Base-by-base conservation (phyloP, 176 grass and related monocot genomes). In the Avena sativa region DNA sequence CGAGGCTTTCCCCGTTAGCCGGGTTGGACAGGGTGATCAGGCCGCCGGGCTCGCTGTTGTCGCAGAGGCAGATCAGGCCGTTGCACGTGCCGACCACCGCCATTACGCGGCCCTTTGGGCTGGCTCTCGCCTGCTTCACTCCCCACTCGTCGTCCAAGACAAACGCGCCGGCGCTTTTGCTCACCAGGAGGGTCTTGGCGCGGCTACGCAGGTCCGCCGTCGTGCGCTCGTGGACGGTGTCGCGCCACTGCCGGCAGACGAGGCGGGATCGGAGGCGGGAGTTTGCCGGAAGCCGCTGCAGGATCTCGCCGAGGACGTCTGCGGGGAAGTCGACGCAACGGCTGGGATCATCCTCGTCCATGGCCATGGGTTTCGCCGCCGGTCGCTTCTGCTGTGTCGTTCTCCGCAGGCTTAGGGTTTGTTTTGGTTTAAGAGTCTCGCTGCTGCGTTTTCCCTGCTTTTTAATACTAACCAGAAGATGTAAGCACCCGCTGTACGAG, bases 171-270 rank as follows among this genome's bases (percentile, higher is more conserved):
- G 5, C 10, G 19, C 9, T 1, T 48, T 1, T 7, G 70, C 1
- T 3, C 20, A 48, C 20, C 20, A 73, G 20, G 20, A 73, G 43
- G 43, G 70, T 48, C 20, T 48, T 48, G 70, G 70, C 16, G 20
- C 70, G 70, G 70, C 43, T 73, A 2, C 10, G 70, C 20, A 73
- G 10, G 43, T 25, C 5, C 11, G 70, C 48, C 70, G 20, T 1
- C 43, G 70, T 73, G 70, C 5, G 43, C 5, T 73, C 70, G 2
- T 73, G 4, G 70, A 73, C 11, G 43, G 43, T 21, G 2, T 47
- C 40, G 5, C 70, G 70, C 70, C 70, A 73, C 4, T 25, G 70
- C 11, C 43, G 70, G 70, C 70, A 73, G 8, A 73, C 70, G 70
- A 73, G 70, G 43, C 70, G 70, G 2, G 20, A 73, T 23, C 20